Conservation (phyloP, 148 eudicot species). For the Vaccinium macrocarpon region DNA sequence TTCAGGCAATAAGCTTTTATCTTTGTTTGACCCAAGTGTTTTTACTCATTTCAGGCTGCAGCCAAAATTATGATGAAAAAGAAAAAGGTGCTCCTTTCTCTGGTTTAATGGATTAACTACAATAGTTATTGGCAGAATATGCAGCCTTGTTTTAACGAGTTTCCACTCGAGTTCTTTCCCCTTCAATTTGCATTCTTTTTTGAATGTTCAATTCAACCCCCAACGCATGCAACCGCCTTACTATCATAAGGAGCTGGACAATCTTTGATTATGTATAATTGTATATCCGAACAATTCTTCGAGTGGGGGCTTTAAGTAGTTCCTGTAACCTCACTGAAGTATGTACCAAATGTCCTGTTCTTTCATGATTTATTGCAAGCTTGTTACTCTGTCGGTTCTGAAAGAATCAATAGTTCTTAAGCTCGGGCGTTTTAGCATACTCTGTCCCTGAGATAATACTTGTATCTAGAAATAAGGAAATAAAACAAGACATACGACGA, state of each 20-base stretch:
- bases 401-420: neutral
- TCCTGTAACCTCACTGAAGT: neutral
- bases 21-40: neutral
- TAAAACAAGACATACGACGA: neutral
- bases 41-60: constrained; percentile 62
- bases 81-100: constrained; percentile 55
- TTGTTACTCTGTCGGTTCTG: neutral
- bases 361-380: neutral
- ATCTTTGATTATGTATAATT: neutral
- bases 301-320: neutral
- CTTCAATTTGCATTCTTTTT: neutral
- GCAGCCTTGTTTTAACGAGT: neutral
- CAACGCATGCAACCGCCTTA: neutral
- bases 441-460: neutral
- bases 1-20: neutral
- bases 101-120: neutral
- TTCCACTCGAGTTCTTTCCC: neutral
- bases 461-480: neutral
- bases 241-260: neutral
- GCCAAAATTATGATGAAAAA: constrained; percentile 84
- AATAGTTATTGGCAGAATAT: neutral
- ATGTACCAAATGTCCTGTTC: neutral
- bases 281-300: neutral
- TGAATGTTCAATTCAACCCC: too few relatives aligned
- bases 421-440: neutral